phyloP scores from a whole-genome alignment of 2,329 filamentous ascomycete genomes.

The Rhinocladiella mackenziei region DNA sequence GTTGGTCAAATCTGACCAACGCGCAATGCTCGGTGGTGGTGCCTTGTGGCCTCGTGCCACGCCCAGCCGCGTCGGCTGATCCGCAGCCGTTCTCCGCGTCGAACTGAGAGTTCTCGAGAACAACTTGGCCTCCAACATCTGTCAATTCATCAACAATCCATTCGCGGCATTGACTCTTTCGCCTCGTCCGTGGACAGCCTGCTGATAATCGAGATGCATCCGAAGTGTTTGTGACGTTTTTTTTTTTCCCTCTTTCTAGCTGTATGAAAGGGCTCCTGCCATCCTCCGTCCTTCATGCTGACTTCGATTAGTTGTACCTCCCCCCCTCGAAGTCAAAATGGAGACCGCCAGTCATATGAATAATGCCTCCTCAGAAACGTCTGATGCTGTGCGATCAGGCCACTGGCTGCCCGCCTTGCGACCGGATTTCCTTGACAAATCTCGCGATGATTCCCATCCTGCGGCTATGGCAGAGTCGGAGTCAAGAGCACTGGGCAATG shows the following conservation, averaged over 20 bases:
- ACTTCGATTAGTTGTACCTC: slow-evolving; percentile 13
- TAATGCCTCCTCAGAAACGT: slow-evolving; percentile 6
- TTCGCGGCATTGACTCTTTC: slow-evolving; percentile 5
- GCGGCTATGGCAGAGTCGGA: neutral
- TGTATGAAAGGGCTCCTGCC: slow-evolving; percentile 7
- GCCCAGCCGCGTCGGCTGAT: slow-evolving; percentile 4
- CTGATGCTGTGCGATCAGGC: slow-evolving; percentile 27
- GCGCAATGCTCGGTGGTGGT: too few relatives aligned
- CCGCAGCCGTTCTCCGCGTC: slow-evolving; percentile 2
- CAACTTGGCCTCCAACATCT: slow-evolving; percentile 12
- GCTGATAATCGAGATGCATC: slow-evolving; percentile 17
- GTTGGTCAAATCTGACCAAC: too few relatives aligned
- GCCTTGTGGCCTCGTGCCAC: neutral
- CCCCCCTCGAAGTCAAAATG: slow-evolving; percentile 8
- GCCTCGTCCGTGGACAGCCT: slow-evolving; percentile 2
- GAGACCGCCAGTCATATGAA: slow-evolving; percentile 5
- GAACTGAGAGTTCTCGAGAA: slow-evolving; percentile 5
- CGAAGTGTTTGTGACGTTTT: slow-evolving; percentile 10
- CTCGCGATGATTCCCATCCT: neutral
- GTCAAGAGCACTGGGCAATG: neutral
- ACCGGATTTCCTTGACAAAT: slow-evolving; percentile 37
- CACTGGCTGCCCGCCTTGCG: slow-evolving; percentile 56
- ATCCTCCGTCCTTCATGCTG: slow-evolving; percentile 13
- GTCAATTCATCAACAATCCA: neutral
- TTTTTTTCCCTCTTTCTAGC: slow-evolving; percentile 11